phyloP scores from a whole-genome alignment of 805 yeast genomes.

The Saturnispora zaruensis region DNA sequence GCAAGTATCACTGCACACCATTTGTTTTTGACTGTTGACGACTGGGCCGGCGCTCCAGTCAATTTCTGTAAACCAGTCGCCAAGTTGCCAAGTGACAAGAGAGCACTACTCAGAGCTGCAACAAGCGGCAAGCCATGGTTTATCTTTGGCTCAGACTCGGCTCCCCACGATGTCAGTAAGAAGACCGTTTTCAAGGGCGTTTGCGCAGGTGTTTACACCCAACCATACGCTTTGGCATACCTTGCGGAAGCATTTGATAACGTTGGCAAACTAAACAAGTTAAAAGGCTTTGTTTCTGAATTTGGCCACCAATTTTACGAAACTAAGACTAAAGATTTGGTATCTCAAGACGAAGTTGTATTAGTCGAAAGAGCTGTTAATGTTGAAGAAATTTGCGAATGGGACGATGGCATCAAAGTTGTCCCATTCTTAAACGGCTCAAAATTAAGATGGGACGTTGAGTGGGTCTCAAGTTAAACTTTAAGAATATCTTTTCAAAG shows the following conservation, averaged over 20 bases:
- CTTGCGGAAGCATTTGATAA: conserved; percentile 79
- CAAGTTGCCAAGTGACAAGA: conserved; percentile 75
- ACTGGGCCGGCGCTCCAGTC: conserved; percentile 94
- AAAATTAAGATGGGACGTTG: conserved; percentile 58
- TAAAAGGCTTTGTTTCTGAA: conserved; percentile 68
- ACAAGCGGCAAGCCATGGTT: conserved; percentile 86
- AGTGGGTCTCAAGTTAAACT: conserved; percentile 44
- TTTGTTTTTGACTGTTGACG: conserved; percentile 76
- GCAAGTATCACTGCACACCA: conserved; percentile 97
- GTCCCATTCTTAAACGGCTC: conserved; percentile 88
- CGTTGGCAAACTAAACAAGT: conserved; percentile 50
- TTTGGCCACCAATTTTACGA: conserved; percentile 67
- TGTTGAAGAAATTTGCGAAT: conserved; percentile 53
- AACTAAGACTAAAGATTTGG: conserved; percentile 37
- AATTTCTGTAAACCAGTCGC: conserved; percentile 98
- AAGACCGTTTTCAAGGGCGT: conserved; percentile 76
- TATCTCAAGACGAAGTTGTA: conserved; percentile 39
- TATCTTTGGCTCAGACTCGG: conserved; percentile 96
- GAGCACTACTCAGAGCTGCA: conserved; percentile 80
- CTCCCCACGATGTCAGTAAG: conserved; percentile 84
- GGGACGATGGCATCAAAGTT: conserved; percentile 36
- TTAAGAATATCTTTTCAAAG: background rate
- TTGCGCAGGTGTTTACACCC: conserved; percentile 98
- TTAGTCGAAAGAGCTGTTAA: conserved; percentile 44
- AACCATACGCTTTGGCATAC: conserved; percentile 70